Evolutionary conservation across 768 basidiomycete genomes (phyloP), one percentile per base, ranked within the genome.

Genomic region (Russula dissimulans): DNA sequence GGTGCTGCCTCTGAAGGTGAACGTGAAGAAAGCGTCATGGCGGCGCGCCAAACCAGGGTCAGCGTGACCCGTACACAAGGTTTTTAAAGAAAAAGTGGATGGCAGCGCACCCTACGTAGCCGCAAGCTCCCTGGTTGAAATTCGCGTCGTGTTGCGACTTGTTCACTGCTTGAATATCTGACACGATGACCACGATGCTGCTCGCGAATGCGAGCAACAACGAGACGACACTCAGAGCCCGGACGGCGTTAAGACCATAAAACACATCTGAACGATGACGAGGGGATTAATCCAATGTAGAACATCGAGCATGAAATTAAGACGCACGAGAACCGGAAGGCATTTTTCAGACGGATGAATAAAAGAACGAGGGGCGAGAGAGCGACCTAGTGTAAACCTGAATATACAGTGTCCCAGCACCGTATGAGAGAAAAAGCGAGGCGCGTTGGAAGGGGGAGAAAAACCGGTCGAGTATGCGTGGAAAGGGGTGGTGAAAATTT

Each of bases 151-250:
- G 71, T 31, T 72, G 77, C 8, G 78, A 74, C 64, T 79, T 73
- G 66, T 91, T 89, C 62, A 91, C 85, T 15, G 89, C 89, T 65
- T 85, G 75, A 62, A 92, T 72, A 68, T 91, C 89, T 54, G 80
- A 78, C 31, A 85, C 85, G 46, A 91, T 78, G 31, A 83, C 84
- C 56, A 89, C 80, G 61, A 89, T 83, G 61, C 82, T 91, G 75
- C 82, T 90, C 14, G 89, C 76, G 62, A 95, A 87, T 46, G 92
- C 89, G 49, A 95, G 82, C 7, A 89, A 63, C 54, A 95, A 79
- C 8, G 83, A 79, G 54, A 95, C 78, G 67, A 97, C 83, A 73
- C 89, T 91, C 48, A 97, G 72, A 39, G 80, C 73, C 32, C 94
- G 89, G 68, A 90, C 79, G 68, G 70, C 78, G 68, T 95, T 95